These are phyloP conservation scores for Blastomyces silverae DNA, from an alignment of 2,329 filamentous ascomycete genomes.

Conservation along the genomic window DNA sequence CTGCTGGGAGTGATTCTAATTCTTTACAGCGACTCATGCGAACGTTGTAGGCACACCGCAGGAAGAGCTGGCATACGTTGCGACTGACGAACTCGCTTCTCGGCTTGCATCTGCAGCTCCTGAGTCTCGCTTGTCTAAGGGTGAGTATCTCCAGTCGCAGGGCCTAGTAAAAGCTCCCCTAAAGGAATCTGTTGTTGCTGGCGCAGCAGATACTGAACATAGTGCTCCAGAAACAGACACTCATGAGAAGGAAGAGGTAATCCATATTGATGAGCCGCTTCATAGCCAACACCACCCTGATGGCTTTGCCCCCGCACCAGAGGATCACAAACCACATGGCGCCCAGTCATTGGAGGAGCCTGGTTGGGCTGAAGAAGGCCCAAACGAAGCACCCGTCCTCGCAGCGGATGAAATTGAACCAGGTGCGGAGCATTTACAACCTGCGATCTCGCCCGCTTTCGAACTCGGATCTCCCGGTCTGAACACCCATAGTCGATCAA, in stretches of 20 bases:
- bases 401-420: constrained; percentile 79
- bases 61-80: constrained; percentile 84
- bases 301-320: constrained; percentile 48
- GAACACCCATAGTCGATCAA: constrained; percentile 46
- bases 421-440: constrained; percentile 61
- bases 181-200: constrained; percentile 46
- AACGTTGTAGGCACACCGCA: constrained; percentile 68
- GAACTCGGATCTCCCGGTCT: constrained; percentile 45
- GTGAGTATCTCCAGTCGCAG: constrained; percentile 30
- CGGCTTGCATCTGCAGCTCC: constrained; percentile 62
- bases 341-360: constrained; percentile 38
- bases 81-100: constrained; percentile 74
- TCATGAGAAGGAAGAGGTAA: constrained; percentile 33
- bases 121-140: constrained; percentile 31
- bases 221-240: constrained; percentile 34
- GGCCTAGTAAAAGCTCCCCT: constrained; percentile 47
- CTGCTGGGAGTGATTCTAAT: constrained; percentile 1
- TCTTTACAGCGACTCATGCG: constrained; percentile 53
- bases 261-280: constrained; percentile 68
- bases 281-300: constrained; percentile 40
- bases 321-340: constrained; percentile 41
- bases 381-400: constrained; percentile 70
- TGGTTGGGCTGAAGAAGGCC: constrained; percentile 43
- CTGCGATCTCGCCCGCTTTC: constrained; percentile 70
- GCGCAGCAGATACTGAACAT: constrained; percentile 38